Conservation (phyloP, 179 eudicot species). For the Camellia oleifera region DNA sequence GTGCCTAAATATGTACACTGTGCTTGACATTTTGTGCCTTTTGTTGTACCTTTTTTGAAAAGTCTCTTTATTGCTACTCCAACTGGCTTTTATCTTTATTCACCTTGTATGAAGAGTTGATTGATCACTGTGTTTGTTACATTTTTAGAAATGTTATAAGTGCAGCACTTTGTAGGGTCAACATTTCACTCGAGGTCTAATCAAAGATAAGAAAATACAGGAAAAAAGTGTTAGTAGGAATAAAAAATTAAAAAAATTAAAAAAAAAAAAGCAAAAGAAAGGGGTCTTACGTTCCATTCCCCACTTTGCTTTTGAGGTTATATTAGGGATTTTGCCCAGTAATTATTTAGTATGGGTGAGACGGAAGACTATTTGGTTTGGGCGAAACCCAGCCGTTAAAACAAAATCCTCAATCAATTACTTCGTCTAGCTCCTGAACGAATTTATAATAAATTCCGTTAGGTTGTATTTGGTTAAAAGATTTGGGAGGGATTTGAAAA, state of each 20-base stretch:
- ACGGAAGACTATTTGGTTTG: no score
- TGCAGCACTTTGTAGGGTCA: constrained; percentile 15
- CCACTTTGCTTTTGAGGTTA: no score
- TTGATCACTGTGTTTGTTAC: neutral
- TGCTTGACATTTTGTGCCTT: neutral
- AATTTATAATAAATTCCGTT: no score
- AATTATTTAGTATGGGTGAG: no score
- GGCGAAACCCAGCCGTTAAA: no score
- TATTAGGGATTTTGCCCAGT: no score
- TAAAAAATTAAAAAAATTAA: no score
- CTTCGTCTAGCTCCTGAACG: no score
- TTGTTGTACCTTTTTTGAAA: neutral
- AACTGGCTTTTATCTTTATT: neutral
- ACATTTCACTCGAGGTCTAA: constrained; percentile 4
- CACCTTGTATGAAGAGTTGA: neutral
- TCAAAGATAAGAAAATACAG: neutral
- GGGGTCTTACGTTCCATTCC: no score
- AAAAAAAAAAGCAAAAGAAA: neutral
- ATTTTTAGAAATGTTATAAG: neutral
- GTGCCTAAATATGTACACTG: neutral
- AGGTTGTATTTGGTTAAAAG: no score
- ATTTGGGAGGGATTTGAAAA: no score
- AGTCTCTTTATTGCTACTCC: constrained; percentile 5
- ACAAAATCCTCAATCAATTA: no score
- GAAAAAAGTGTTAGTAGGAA: neutral